phyloP scores from a whole-genome alignment of 2,329 filamentous ascomycete species.

The Apiospora marii region DNA sequence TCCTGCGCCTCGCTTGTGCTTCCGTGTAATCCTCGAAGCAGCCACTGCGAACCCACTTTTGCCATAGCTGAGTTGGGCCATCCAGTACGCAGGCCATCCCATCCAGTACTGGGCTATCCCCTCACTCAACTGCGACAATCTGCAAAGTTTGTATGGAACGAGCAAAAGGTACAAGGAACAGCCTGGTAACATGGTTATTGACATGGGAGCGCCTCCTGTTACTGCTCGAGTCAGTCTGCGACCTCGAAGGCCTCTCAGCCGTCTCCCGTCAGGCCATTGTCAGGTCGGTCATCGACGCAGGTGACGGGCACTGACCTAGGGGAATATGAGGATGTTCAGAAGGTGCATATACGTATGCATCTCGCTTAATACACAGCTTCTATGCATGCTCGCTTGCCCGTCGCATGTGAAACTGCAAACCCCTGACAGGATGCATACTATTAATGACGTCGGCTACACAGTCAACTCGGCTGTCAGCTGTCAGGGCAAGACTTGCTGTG shows the following conservation, averaged over 20 bases:
- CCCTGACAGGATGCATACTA: background rate
- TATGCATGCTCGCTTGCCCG: background rate
- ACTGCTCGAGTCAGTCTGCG: background rate
- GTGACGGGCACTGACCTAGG: background rate
- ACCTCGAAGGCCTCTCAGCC: background rate
- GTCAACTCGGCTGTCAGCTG: background rate
- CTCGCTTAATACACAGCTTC: background rate
- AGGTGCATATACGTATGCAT: conserved; percentile 1
- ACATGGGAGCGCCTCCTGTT: background rate
- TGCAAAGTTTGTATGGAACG: background rate
- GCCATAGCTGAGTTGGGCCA: background rate
- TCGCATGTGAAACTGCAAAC: background rate
- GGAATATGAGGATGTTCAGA: conserved; percentile 12
- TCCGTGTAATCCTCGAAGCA: background rate
- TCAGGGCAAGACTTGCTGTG: background rate
- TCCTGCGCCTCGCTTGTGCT: conserved; percentile 1
- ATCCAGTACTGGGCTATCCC: background rate
- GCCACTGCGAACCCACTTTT: background rate
- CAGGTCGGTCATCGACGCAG: background rate
- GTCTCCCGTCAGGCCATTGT: background rate
- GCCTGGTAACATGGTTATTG: background rate
- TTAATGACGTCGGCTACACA: background rate
- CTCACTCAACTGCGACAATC: conserved; percentile 8
- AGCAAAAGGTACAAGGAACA: background rate
- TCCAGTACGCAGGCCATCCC: no score